Conservation (phyloP, 352 stramenopile species). For the Salisapilia sapeloensis region DNA sequence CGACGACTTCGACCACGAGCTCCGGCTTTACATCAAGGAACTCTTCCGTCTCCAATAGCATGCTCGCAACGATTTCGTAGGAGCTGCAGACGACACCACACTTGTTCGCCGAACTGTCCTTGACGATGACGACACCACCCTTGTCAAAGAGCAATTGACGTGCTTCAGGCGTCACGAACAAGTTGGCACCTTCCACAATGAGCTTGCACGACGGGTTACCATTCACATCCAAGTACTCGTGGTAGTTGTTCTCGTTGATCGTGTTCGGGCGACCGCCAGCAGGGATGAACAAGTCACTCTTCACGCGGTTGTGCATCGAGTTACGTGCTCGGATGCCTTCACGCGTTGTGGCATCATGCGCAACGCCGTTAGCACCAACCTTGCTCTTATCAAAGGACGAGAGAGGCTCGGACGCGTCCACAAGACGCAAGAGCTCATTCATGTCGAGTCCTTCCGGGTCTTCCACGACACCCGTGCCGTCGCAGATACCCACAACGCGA, state of each 20-base stretch:
- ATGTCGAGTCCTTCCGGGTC: slow-evolving; percentile 91
- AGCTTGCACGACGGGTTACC: slow-evolving; percentile 65
- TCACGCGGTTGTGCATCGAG: slow-evolving; percentile 94
- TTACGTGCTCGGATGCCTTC: slow-evolving; percentile 88
- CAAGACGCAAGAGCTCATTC: slow-evolving; percentile 87
- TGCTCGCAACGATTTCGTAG: slow-evolving; percentile 83
- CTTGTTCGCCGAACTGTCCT: slow-evolving; percentile 92
- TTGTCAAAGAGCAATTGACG: slow-evolving; percentile 89
- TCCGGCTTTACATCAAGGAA: slow-evolving; percentile 93
- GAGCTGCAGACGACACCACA: slow-evolving; percentile 73
- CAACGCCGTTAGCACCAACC: slow-evolving; percentile 31
- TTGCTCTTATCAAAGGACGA: slow-evolving; percentile 43
- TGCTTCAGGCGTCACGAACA: slow-evolving; percentile 74
- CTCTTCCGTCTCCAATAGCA: slow-evolving; percentile 92
- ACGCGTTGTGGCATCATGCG: slow-evolving; percentile 69
- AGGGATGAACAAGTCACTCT: slow-evolving; percentile 76
- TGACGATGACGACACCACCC: slow-evolving; percentile 92
- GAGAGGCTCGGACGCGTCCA: slow-evolving; percentile 84
- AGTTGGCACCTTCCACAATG: slow-evolving; percentile 74
- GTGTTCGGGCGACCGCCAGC: slow-evolving; percentile 66
- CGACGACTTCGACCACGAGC: slow-evolving; percentile 88
- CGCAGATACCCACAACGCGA: slow-evolving; percentile 84
- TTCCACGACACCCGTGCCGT: slow-evolving; percentile 89
- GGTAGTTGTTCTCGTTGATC: slow-evolving; percentile 80
- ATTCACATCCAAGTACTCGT: slow-evolving; percentile 37